These are phyloP conservation scores for Cadophora gregata DNA, from an alignment of 2,329 filamentous ascomycete species.

Conservation along the genomic window DNA sequence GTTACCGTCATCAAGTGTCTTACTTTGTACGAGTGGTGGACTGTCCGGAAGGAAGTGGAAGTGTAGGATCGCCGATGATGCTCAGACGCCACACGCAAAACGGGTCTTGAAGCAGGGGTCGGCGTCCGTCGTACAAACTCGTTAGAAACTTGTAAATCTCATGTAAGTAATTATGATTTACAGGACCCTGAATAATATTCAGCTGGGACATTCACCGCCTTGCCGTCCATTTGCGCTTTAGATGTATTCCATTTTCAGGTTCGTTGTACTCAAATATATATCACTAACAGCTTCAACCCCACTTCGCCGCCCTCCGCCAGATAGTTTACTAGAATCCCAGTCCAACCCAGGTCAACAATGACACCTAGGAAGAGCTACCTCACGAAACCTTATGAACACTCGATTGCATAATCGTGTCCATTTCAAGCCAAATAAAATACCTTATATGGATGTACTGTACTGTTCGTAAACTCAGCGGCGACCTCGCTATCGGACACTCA, in stretches of 20 bases:
- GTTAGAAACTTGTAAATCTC: not conserved
- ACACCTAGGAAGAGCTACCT: too few species aligned
- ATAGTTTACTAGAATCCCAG: not conserved
- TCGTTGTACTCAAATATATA: not conserved
- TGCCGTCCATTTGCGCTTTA: not conserved
- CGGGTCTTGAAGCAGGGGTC: slow-evolving; percentile 11
- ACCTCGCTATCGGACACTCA: not conserved
- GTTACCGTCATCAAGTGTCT: slow-evolving; percentile 17
- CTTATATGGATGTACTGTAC: not conserved
- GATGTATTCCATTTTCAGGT: not conserved
- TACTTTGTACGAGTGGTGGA: slow-evolving; percentile 15
- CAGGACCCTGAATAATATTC: not conserved
- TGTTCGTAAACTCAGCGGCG: too few species aligned
- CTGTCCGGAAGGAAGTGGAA: not conserved
- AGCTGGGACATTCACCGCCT: not conserved
- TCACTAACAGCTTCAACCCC: slow-evolving; percentile 7
- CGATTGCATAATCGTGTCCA: slow-evolving; percentile 22
- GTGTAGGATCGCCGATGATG: slow-evolving; percentile 20
- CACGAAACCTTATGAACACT: not conserved
- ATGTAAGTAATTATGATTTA: not conserved
- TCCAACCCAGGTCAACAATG: not conserved
- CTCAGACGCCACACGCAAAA: slow-evolving; percentile 11
- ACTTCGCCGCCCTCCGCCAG: not conserved
- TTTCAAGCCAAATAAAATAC: not conserved
- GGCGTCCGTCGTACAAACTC: not conserved